Conservation (phyloP, 2,329 filamentous ascomycete species). For the Aotearoamyces nothofagi region DNA sequence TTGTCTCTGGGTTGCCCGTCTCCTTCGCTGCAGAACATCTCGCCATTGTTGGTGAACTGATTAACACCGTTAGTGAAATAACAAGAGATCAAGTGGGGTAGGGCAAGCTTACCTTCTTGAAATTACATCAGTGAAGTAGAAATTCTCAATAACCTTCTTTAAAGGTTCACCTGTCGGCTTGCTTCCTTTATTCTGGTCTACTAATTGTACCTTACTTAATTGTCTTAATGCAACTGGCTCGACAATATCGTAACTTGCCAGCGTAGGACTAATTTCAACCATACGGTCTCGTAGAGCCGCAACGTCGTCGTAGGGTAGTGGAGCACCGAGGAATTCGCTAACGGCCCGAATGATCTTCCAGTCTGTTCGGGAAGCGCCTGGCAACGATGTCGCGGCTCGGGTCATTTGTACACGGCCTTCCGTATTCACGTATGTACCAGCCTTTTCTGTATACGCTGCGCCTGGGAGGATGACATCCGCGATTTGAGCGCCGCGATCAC, state of each 20-base stretch:
- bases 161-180: slow-evolving; percentile 59
- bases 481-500: slow-evolving; percentile 81
- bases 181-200: slow-evolving; percentile 87
- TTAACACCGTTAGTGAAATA: too few relatives aligned
- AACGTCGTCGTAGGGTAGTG: slow-evolving; percentile 87
- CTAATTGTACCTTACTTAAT: slow-evolving; percentile 84
- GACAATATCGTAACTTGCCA: slow-evolving; percentile 80
- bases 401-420: slow-evolving; percentile 94
- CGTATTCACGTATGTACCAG: slow-evolving; percentile 92
- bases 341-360: slow-evolving; percentile 97
- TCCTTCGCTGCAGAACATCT: slow-evolving; percentile 90
- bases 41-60: slow-evolving; percentile 92
- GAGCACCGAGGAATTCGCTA: slow-evolving; percentile 77
- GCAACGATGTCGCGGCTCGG: slow-evolving; percentile 73
- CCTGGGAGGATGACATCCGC: slow-evolving; percentile 90
- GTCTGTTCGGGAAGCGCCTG: slow-evolving; percentile 82
- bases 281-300: slow-evolving; percentile 82
- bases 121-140: slow-evolving; percentile 96
- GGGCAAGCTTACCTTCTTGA: slow-evolving; percentile 63
- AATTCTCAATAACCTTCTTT: slow-evolving; percentile 82
- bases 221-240: slow-evolving; percentile 62
- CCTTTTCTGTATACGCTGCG: slow-evolving; percentile 94
- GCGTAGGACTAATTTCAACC: slow-evolving; percentile 82
- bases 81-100: slow-evolving; percentile 1
- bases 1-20: slow-evolving; percentile 60